Evolutionary conservation across 305 asterid genomes (phyloP).

Genomic region (Solanum hybrid): DNA sequence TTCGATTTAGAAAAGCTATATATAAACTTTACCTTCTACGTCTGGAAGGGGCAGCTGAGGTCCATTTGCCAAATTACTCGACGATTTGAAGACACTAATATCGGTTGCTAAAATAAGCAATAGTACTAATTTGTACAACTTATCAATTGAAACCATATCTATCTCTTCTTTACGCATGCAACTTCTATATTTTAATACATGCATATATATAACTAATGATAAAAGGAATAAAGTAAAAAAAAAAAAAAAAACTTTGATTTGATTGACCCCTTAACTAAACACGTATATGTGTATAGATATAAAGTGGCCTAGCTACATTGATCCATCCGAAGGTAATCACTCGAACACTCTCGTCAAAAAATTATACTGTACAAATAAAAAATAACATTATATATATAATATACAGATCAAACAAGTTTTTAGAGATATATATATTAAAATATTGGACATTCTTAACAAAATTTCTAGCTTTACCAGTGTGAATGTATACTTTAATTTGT

Average conservation of each 20-base stretch:
- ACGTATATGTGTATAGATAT: neutral
- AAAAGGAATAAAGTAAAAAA: neutral
- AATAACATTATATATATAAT: too few relatives aligned
- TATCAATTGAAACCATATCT: neutral
- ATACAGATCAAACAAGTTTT: too few relatives aligned
- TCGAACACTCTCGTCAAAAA: too few relatives aligned
- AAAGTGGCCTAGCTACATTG: neutral
- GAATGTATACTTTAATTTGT: neutral
- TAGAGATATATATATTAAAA: too few relatives aligned
- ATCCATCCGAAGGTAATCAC: neutral
- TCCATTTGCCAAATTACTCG: neutral
- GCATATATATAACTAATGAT: neutral
- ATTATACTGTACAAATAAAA: too few relatives aligned
- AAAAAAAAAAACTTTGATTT: neutral
- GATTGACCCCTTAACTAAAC: neutral
- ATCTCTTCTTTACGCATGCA: neutral
- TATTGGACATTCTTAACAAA: too few relatives aligned
- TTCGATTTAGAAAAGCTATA: neutral
- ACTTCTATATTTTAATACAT: neutral
- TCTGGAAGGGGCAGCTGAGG: neutral
- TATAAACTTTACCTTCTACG: neutral
- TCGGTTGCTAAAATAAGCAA: neutral
- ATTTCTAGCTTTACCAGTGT: neutral
- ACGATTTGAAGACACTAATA: neutral
- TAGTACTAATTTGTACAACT: neutral